A percentile compares a stretch with the other conserved stretches of the same genome.
Evolutionary conservation across 2,329 filamentous ascomycete species (phyloP).

Genomic region (Stylonectria norvegica): DNA sequence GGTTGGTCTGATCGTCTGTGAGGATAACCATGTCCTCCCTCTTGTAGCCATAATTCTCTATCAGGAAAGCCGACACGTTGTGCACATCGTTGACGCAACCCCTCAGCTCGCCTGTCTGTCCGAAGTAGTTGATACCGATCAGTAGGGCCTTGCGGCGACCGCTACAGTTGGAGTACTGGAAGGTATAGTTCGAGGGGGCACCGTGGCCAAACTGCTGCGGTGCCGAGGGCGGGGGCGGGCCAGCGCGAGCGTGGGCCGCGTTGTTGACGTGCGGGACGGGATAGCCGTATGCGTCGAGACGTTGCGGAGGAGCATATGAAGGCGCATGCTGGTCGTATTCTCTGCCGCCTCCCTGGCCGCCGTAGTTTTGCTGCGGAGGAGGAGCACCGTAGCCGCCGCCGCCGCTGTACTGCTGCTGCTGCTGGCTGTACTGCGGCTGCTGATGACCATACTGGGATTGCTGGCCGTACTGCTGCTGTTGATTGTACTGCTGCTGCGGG

Average conservation of each 20-base stretch:
- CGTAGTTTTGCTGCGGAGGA: slow-evolving; percentile 19
- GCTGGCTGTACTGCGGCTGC: too few relatives aligned
- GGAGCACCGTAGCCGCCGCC: slow-evolving; percentile 14
- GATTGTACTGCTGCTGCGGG: not conserved
- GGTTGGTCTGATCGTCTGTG: slow-evolving; percentile 70
- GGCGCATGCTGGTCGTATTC: slow-evolving; percentile 29
- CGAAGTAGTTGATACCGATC: slow-evolving; percentile 80
- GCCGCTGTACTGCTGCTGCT: slow-evolving; percentile 17
- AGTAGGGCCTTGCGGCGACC: slow-evolving; percentile 70
- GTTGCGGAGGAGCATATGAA: slow-evolving; percentile 39
- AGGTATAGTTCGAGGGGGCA: slow-evolving; percentile 65
- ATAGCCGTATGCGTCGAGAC: slow-evolving; percentile 47
- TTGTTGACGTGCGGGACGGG: slow-evolving; percentile 31
- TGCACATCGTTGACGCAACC: slow-evolving; percentile 80
- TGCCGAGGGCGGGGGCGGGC: slow-evolving; percentile 45
- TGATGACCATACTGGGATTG: not conserved
- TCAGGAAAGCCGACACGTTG: slow-evolving; percentile 70
- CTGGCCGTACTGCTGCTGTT: not conserved
- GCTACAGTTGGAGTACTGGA: slow-evolving; percentile 73
- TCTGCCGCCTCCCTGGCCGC: slow-evolving; percentile 15
- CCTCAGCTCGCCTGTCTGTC: slow-evolving; percentile 65
- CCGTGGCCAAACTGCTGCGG: slow-evolving; percentile 63
- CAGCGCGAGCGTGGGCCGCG: slow-evolving; percentile 28
- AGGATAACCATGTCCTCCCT: slow-evolving; percentile 76
- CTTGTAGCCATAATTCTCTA: slow-evolving; percentile 66